phyloP scores from a whole-genome alignment of 306 rosid species.

The Leucaena leucocephala region DNA sequence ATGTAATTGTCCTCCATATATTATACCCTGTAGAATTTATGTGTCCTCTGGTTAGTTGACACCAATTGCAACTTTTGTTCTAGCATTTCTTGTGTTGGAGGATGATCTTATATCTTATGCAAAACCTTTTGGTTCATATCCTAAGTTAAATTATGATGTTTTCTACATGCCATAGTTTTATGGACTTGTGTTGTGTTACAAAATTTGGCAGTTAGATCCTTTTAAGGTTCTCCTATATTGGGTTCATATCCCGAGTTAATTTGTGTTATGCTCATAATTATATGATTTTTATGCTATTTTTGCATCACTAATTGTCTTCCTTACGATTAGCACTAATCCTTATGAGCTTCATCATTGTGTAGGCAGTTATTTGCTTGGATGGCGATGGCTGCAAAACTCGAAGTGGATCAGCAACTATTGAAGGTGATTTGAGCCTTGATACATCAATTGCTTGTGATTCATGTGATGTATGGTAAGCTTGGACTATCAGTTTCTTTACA shows the following conservation, averaged over 20 bases:
- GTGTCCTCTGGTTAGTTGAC: slow-evolving; percentile 22
- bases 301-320: slow-evolving; percentile 19
- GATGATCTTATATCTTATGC: not conserved
- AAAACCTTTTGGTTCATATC: slow-evolving; percentile 16
- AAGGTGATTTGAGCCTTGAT: slow-evolving; percentile 76
- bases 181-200: slow-evolving; percentile 7
- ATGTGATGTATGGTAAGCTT: slow-evolving; percentile 79
- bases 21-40: slow-evolving; percentile 30
- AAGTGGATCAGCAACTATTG: slow-evolving; percentile 56
- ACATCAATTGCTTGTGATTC: slow-evolving; percentile 99
- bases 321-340: slow-evolving; percentile 42
- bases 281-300: slow-evolving; percentile 1
- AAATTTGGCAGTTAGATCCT: slow-evolving; percentile 27
- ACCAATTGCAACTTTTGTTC: slow-evolving; percentile 32
- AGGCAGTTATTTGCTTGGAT: slow-evolving; percentile 99
- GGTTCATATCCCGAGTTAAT: slow-evolving; percentile 4
- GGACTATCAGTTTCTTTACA: not conserved
- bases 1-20: slow-evolving; percentile 61
- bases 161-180: slow-evolving; percentile 20
- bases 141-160: slow-evolving; percentile 25
- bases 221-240: slow-evolving; percentile 2
- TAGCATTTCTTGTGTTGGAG: slow-evolving; percentile 29
- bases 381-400: slow-evolving; percentile 91
- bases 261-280: not conserved
- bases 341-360: slow-evolving; percentile 51